These are phyloP conservation scores for Escallonia herrerae DNA, from an alignment of 129 eudicot genomes.

Conservation along the genomic window DNA sequence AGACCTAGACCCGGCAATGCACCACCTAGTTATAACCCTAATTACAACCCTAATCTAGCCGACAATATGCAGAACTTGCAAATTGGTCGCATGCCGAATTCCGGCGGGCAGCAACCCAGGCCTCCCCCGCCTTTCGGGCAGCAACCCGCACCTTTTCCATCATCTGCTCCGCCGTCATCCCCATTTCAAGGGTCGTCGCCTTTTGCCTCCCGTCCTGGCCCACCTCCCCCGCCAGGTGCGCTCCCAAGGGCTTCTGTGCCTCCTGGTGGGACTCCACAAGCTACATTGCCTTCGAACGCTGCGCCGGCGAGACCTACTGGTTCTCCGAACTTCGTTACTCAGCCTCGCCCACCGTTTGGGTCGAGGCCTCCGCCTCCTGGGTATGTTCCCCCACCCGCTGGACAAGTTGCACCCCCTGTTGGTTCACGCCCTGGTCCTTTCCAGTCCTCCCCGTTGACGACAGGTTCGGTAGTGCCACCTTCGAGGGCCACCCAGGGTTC, in stretches of 20 bases:
- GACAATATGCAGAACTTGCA: slow-evolving; percentile 62
- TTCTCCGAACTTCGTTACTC: slow-evolving; percentile 34
- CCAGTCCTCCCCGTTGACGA: slow-evolving; percentile 24
- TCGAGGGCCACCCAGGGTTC: slow-evolving; percentile 30
- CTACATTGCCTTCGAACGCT: slow-evolving; percentile 42
- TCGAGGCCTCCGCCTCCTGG: slow-evolving; percentile 67
- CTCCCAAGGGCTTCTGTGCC: slow-evolving; percentile 51
- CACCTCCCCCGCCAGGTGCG: slow-evolving; percentile 81
- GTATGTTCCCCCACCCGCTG: slow-evolving; percentile 28
- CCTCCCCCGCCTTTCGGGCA: slow-evolving; percentile 66
- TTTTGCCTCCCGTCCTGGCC: slow-evolving; percentile 45
- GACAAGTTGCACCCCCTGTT: slow-evolving; percentile 1
- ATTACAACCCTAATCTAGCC: slow-evolving; percentile 29
- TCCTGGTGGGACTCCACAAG: slow-evolving; percentile 53
- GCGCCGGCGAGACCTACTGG: slow-evolving; percentile 45
- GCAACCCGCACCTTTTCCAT: slow-evolving; percentile 43
- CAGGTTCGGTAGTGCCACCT: slow-evolving; percentile 33
- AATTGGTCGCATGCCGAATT: slow-evolving; percentile 40
- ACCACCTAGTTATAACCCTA: slow-evolving; percentile 62
- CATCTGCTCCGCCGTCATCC: slow-evolving; percentile 24
- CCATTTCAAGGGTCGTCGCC: slow-evolving; percentile 20
- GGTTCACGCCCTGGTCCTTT: slow-evolving; percentile 7
- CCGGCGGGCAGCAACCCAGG: slow-evolving; percentile 26
- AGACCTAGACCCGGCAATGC: slow-evolving; percentile 64
- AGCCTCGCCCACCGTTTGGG: slow-evolving; percentile 44